A percentile compares a stretch with the other conserved stretches of the same genome.
Evolutionary conservation across 208 protist species (phyloP).

Genomic region (Leishmania lainsoni): DNA sequence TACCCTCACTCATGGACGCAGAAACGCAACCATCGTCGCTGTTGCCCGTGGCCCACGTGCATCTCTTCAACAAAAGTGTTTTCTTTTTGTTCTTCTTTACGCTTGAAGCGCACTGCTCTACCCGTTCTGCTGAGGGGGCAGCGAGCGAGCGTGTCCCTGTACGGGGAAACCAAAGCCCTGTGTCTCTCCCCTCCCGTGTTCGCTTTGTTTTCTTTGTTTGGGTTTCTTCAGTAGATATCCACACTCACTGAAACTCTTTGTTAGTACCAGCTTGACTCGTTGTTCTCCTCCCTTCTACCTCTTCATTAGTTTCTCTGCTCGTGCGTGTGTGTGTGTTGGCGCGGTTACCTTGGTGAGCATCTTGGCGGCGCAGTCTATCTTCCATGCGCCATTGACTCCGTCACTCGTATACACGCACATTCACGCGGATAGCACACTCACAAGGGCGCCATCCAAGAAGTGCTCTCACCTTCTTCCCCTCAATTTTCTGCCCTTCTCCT

Average conservation of each 20-base stretch:
- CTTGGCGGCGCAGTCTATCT: neutral
- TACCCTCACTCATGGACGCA: neutral
- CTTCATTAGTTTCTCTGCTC: neutral
- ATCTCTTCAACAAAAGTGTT: neutral
- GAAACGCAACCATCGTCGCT: neutral
- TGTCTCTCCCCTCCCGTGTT: neutral
- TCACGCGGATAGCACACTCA: neutral
- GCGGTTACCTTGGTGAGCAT: neutral
- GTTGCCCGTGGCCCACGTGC: neutral
- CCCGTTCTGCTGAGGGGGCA: neutral
- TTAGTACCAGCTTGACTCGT: neutral
- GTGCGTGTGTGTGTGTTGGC: neutral
- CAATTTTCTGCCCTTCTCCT: neutral
- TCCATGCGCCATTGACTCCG: neutral
- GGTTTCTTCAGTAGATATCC: neutral
- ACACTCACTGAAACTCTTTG: neutral
- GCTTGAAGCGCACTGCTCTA: neutral
- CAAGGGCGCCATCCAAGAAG: neutral
- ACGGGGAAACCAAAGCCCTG: neutral
- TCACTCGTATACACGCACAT: neutral
- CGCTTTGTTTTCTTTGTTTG: neutral
- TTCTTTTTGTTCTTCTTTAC: neutral
- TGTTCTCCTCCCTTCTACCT: neutral
- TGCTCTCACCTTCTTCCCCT: neutral
- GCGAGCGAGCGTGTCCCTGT: neutral